These are phyloP conservation scores for Syncephalastrum monosporum DNA, from an alignment of 371 early-diverging fungal genomes.

Conservation along the genomic window DNA sequence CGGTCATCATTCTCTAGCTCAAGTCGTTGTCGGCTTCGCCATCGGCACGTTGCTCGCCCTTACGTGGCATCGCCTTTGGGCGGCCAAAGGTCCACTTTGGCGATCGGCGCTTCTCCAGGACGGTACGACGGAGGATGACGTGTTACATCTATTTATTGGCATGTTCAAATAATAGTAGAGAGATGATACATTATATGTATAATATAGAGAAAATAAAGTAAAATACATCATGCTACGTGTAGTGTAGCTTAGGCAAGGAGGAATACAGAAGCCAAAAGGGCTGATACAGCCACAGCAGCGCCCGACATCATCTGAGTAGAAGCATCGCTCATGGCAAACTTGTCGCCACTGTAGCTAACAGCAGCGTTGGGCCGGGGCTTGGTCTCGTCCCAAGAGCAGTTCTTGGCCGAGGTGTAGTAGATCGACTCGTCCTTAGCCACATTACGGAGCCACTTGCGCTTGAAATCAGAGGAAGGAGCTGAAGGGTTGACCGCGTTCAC, in stretches of 20 bases:
- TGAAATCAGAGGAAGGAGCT: conserved; percentile 49
- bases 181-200: background rate
- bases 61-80: conserved; percentile 14
- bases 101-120: no score
- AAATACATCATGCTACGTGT: no score
- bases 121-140: background rate
- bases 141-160: background rate
- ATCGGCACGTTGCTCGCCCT: conserved; percentile 29
- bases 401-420: conserved; percentile 33
- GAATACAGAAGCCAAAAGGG: background rate
- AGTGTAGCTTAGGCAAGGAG: background rate
- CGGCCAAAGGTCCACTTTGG: no score
- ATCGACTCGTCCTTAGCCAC: conserved; percentile 55
- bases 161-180: conserved; percentile 1
- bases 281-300: background rate
- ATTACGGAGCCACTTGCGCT: conserved; percentile 69
- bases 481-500: conserved; percentile 62
- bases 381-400: conserved; percentile 59
- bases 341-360: conserved; percentile 33
- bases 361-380: conserved; percentile 53
- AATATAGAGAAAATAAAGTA: no score
- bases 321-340: conserved; percentile 15
- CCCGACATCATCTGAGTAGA: conserved; percentile 8
- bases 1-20: conserved; percentile 51
- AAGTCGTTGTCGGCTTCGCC: conserved; percentile 47